Conservation (phyloP, 306 rosid species). For the Styphnolobium japonicum region DNA sequence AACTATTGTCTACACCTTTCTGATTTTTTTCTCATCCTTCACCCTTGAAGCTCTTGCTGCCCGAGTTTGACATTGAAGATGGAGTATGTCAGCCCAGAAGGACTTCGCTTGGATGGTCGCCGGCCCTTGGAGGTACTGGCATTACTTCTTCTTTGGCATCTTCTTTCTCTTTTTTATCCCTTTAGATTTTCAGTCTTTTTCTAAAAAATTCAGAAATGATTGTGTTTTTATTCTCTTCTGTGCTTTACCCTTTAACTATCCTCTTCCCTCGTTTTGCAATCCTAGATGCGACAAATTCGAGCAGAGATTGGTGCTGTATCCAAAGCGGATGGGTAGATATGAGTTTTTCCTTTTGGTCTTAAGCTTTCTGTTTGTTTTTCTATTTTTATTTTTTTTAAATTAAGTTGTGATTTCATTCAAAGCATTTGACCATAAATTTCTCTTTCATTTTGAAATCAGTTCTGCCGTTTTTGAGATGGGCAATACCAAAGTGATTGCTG, state of each 20-base stretch:
- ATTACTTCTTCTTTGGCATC: background rate
- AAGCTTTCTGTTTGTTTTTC: no score
- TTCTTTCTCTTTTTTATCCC: background rate
- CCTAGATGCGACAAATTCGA: conserved; percentile 86
- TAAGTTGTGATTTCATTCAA: background rate
- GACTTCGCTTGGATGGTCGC: conserved; percentile 91
- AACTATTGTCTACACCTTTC: background rate
- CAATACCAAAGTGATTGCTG: conserved; percentile 87
- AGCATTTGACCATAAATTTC: background rate
- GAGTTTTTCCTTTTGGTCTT: background rate
- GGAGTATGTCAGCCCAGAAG: conserved; percentile 93
- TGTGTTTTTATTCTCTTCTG: background rate
- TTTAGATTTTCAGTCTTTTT: background rate
- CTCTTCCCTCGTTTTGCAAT: background rate
- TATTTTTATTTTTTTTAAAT: background rate
- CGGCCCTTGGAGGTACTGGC: conserved; percentile 54
- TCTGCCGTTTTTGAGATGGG: conserved; percentile 95
- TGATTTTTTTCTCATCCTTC: no score
- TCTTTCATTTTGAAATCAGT: conserved; percentile 34
- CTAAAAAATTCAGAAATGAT: background rate
- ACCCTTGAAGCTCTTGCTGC: background rate
- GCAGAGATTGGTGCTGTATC: conserved; percentile 86
- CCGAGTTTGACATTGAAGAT: conserved; percentile 29
- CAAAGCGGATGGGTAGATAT: conserved; percentile 78
- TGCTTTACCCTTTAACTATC: background rate